These are phyloP conservation scores for Leccinum subtestaceum DNA, from an alignment of 768 basidiomycete genomes.

Conservation along the genomic window DNA sequence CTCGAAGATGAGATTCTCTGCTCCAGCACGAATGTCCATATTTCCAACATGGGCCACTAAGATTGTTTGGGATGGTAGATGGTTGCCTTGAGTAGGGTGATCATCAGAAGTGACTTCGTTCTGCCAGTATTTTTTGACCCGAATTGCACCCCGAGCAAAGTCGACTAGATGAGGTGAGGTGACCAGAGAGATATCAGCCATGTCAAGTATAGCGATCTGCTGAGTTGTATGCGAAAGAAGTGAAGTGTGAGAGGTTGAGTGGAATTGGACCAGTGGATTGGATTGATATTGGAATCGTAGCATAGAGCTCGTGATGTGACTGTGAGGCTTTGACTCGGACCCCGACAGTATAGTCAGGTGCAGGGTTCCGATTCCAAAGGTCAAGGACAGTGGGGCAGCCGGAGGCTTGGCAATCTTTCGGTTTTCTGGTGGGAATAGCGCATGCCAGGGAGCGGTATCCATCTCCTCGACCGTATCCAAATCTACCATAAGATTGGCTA, in stretches of 20 bases:
- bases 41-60: constrained; percentile 41
- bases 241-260: constrained; percentile 17
- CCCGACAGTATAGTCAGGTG: constrained; percentile 21
- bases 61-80: constrained; percentile 31
- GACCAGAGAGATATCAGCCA: constrained; percentile 41
- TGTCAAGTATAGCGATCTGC: constrained; percentile 32
- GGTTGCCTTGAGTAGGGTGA: constrained; percentile 1
- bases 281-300: constrained; percentile 26
- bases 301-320: constrained; percentile 23
- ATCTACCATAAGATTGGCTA: constrained; percentile 40
- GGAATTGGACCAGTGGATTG: constrained; percentile 6
- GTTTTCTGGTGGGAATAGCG: constrained; percentile 19
- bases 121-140: constrained; percentile 42
- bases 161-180: constrained; percentile 59
- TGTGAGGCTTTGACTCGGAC: constrained; percentile 21
- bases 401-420: constrained; percentile 6
- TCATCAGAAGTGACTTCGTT: not conserved
- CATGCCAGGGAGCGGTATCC: constrained; percentile 20
- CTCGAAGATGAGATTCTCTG: constrained; percentile 68
- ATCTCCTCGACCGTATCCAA: constrained; percentile 38
- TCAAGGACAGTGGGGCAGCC: constrained; percentile 10
- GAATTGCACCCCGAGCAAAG: constrained; percentile 55
- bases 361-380: constrained; percentile 17
- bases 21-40: constrained; percentile 59
- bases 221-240: constrained; percentile 10